Base-by-base conservation (phyloP, 2,329 filamentous ascomycete genomes). In the Botrytis cinerea region DNA sequence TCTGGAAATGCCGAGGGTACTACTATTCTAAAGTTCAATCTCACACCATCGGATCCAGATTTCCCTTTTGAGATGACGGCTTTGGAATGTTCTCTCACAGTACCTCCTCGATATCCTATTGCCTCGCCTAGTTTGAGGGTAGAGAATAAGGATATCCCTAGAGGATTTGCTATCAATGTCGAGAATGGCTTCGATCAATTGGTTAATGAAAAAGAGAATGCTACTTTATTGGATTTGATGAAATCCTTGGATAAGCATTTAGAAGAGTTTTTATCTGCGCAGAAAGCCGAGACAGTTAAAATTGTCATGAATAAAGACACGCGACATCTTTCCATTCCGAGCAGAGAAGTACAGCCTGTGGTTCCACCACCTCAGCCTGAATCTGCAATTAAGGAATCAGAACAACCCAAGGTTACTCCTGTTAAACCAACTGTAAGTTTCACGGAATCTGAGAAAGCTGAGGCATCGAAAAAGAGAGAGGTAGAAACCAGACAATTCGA, bases 11-110 rank as follows among this genome's bases (percentile, higher is more conserved):
- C 77, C 68, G 69, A 74, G 60, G 76, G 76, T 67, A 71, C 72
- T 28, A 89, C 88, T 0, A 85, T 87, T 25, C 82, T 95, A 57
- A 82, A 84, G 16, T 93, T 95, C 81, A 88, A 85, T 70, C 83
- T 96, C 75, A 83, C 83, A 20, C 93, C 93, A 8, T 94, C 93
- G 9, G 93, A 96, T 80, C 93, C 93, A 0, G 93, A 96, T 79
- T 95, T 96, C 78, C 92, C 93, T 0, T 95, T 93, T 81, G 92
- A 94, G 75, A 84, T 95, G 79, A 86, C 89, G 40, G 84, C 87
- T 57, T 84, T 96, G 46, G 86, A 92, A 59, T 95, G 92, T 80
- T 85, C 89, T 61, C 83, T 96, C 54, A 86, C 84, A 69, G 85
- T 96, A 32, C 93, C 93, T 2, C 80, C 79, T 16, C 82, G 82